A percentile compares a stretch with the other conserved stretches of the same genome.
Evolutionary conservation across 2,329 filamentous ascomycete species (phyloP).

Genomic region (Basipetospora chlamydospora): DNA sequence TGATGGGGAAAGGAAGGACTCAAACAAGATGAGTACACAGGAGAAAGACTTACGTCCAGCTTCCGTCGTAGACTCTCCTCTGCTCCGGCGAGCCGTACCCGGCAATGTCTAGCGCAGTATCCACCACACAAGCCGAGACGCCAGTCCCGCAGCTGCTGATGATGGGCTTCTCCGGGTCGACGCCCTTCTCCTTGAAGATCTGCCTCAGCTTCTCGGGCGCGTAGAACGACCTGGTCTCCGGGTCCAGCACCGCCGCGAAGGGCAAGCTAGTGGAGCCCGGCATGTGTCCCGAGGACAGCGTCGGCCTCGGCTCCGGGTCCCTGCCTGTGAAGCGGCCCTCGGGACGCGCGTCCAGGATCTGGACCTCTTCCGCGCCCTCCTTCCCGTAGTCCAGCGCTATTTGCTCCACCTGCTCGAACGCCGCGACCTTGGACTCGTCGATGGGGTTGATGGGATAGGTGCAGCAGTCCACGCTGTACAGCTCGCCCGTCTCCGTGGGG

Average conservation of each 20-base stretch:
- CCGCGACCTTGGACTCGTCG: conserved; percentile 51
- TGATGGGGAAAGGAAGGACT: no score
- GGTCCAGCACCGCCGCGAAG: conserved; percentile 65
- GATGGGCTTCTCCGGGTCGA: conserved; percentile 68
- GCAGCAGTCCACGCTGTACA: conserved; percentile 52
- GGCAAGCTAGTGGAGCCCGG: conserved; percentile 76
- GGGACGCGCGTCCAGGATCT: conserved; percentile 79
- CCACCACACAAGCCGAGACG: conserved; percentile 82
- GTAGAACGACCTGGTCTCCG: conserved; percentile 66
- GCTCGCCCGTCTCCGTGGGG: conserved; percentile 66
- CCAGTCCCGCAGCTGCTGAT: conserved; percentile 86
- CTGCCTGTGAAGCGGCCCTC: conserved; percentile 66
- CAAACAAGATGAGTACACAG: neutral
- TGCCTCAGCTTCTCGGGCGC: conserved; percentile 56
- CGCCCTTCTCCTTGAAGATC: conserved; percentile 64
- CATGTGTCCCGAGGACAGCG: conserved; percentile 80
- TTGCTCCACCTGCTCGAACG: conserved; percentile 70
- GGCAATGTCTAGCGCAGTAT: conserved; percentile 70
- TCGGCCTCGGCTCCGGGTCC: conserved; percentile 74
- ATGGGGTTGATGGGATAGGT: conserved; percentile 53
- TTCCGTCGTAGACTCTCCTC: conserved; percentile 80
- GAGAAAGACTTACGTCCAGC: conserved; percentile 69
- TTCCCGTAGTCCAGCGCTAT: conserved; percentile 65
- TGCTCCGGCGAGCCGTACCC: conserved; percentile 53
- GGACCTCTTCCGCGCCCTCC: conserved; percentile 68